These are phyloP conservation scores for Heliamphora exappendiculata DNA, from an alignment of 148 eudicot genomes.

Conservation along the genomic window DNA sequence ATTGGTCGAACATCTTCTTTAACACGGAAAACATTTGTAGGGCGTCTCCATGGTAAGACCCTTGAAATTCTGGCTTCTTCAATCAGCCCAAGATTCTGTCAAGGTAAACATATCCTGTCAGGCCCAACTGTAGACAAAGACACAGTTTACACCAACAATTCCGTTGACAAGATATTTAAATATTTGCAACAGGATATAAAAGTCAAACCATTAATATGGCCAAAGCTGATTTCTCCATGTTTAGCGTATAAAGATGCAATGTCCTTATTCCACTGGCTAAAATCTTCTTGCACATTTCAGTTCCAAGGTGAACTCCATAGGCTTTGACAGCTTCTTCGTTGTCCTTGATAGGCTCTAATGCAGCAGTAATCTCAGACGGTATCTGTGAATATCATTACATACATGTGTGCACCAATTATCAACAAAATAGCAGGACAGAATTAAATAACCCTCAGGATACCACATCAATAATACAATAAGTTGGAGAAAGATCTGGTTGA, in stretches of 20 bases:
- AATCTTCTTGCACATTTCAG: conserved; percentile 99
- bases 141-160: not conserved
- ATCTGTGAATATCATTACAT: conserved; percentile 34
- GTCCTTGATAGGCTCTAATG: conserved; percentile 94
- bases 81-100: conserved; percentile 93
- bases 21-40: conserved; percentile 66
- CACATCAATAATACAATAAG: not conserved
- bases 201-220: conserved; percentile 76
- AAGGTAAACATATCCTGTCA: conserved; percentile 1
- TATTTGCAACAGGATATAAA: not conserved
- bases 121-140: not conserved
- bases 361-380: conserved; percentile 75
- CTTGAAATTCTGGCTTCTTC: conserved; percentile 82
- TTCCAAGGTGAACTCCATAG: conserved; percentile 92
- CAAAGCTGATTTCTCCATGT: conserved; percentile 97
- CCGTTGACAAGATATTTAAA: not conserved
- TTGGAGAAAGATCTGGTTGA: not conserved
- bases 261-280: conserved; percentile 76
- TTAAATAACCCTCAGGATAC: not conserved
- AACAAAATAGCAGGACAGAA: not conserved
- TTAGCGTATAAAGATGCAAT: conserved; percentile 81
- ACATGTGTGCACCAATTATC: not conserved
- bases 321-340: conserved; percentile 96
- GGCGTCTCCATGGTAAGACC: conserved; percentile 85
- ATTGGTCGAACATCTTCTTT: conserved; percentile 95